Evolutionary conservation across 805 yeast species (phyloP).

Genomic region (Ogataea parapolymorpha): DNA sequence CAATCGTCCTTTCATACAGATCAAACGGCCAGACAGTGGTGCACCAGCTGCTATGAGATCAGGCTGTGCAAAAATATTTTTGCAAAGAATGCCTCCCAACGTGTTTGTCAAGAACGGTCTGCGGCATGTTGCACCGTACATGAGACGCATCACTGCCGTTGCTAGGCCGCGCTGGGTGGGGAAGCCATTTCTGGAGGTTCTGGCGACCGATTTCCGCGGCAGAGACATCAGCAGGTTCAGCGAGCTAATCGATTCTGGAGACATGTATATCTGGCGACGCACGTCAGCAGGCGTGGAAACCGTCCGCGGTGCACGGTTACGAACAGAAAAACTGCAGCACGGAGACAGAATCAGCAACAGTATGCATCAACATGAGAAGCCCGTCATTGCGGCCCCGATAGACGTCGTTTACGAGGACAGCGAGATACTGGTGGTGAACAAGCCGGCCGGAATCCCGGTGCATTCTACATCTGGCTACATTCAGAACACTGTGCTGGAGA

Average conservation of each 20-base stretch:
- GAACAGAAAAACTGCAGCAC: constrained; percentile 12
- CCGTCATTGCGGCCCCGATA: constrained; percentile 27
- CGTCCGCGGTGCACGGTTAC: constrained; percentile 11
- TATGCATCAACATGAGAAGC: constrained; percentile 47
- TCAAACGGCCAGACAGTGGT: constrained; percentile 27
- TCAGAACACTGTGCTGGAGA: constrained; percentile 43
- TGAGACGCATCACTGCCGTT: constrained; percentile 12
- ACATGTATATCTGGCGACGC: constrained; percentile 12
- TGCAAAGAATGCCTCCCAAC: constrained; percentile 1
- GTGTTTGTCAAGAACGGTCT: constrained; percentile 11
- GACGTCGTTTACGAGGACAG: constrained; percentile 36
- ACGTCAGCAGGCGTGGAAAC: background rate
- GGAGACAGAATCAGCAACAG: constrained; percentile 28
- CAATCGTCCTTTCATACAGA: constrained; percentile 25
- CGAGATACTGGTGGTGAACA: constrained; percentile 41
- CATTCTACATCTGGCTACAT: constrained; percentile 48
- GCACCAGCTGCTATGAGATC: constrained; percentile 29
- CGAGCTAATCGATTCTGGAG: constrained; percentile 12
- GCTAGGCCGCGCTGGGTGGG: constrained; percentile 12
- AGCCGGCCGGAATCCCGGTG: constrained; percentile 53
- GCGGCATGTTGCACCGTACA: constrained; percentile 18
- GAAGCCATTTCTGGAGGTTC: constrained; percentile 14
- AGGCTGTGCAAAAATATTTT: constrained; percentile 8
- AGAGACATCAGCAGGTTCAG: constrained; percentile 11
- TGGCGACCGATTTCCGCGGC: constrained; percentile 18